Percentiles rank a stretch among this genome's conserved stretches.
Conservation (phyloP, 805 yeast genomes). For the Teunomyces kruisii region DNA sequence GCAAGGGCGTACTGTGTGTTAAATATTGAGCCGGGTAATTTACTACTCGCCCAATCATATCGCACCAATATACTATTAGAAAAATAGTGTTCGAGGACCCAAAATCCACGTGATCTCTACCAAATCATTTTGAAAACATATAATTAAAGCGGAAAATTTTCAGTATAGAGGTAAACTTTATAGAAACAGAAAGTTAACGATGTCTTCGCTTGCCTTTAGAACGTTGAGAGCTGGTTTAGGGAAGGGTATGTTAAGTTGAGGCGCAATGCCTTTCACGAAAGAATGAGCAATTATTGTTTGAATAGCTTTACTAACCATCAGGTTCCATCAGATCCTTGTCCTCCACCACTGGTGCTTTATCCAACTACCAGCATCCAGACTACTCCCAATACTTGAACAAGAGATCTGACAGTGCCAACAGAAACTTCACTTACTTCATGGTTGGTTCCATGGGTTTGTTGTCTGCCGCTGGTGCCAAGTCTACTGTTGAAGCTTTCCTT, state of each 20-base stretch:
- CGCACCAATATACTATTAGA: constrained; percentile 2
- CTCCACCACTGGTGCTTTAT: constrained; percentile 53
- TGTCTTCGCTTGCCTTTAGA: constrained; percentile 46
- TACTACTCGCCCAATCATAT: neutral
- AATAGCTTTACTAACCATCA: constrained; percentile 10
- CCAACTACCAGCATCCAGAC: constrained; percentile 90
- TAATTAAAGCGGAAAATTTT: constrained; percentile 4
- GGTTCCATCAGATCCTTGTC: constrained; percentile 51
- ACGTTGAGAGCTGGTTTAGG: constrained; percentile 44
- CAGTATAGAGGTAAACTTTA: constrained; percentile 1
- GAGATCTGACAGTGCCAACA: constrained; percentile 61
- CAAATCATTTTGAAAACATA: constrained; percentile 5
- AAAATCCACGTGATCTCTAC: constrained; percentile 2
- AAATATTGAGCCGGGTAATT: neutral
- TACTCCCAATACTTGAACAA: constrained; percentile 78
- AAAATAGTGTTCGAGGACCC: neutral
- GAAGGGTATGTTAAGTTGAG: constrained; percentile 30
- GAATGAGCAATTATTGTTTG: neutral
- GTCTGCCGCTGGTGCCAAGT: constrained; percentile 92
- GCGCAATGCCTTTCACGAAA: neutral
- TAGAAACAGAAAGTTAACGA: constrained; percentile 13
- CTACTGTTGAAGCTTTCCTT: constrained; percentile 91
- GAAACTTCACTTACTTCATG: constrained; percentile 94
- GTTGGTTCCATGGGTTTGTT: constrained; percentile 92
- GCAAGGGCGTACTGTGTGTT: neutral